Evolutionary conservation across 1,139 yeast species (phyloP).

Genomic region (Scheffersomyces insectosa): DNA sequence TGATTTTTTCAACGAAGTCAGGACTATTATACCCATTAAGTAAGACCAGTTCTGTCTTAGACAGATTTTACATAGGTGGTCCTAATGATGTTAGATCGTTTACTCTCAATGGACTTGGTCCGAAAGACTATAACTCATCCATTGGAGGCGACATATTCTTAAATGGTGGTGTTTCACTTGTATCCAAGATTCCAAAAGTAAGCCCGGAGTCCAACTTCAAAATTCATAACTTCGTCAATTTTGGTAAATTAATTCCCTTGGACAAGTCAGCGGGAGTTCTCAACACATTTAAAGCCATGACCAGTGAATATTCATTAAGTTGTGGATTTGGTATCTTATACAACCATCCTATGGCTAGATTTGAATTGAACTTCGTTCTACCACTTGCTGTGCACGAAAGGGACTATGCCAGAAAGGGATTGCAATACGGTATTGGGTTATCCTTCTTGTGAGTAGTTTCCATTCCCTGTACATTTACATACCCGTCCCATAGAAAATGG

Average conservation of each 20-base stretch:
- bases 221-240: conserved; percentile 69
- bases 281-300: conserved; percentile 25
- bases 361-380: conserved; percentile 82
- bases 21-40: conserved; percentile 51
- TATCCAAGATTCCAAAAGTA: conserved; percentile 64
- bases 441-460: conserved; percentile 58
- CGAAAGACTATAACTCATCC: conserved; percentile 59
- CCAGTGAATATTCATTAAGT: conserved; percentile 48
- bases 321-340: conserved; percentile 78
- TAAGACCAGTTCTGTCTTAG: conserved; percentile 51
- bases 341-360: conserved; percentile 86
- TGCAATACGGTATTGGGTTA: conserved; percentile 91
- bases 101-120: conserved; percentile 79
- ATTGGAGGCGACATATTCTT: conserved; percentile 82
- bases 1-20: conserved; percentile 46
- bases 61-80: conserved; percentile 61
- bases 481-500: too few relatives aligned
- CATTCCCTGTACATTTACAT: too few relatives aligned
- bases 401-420: conserved; percentile 77
- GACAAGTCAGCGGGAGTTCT: conserved; percentile 25
- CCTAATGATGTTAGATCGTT: conserved; percentile 84
- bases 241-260: conserved; percentile 63
- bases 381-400: conserved; percentile 67
- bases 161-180: conserved; percentile 69
- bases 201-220: conserved; percentile 62